Conservation (phyloP, 2,329 filamentous ascomycete genomes). For the Pseudopithomyces chartarum region DNA sequence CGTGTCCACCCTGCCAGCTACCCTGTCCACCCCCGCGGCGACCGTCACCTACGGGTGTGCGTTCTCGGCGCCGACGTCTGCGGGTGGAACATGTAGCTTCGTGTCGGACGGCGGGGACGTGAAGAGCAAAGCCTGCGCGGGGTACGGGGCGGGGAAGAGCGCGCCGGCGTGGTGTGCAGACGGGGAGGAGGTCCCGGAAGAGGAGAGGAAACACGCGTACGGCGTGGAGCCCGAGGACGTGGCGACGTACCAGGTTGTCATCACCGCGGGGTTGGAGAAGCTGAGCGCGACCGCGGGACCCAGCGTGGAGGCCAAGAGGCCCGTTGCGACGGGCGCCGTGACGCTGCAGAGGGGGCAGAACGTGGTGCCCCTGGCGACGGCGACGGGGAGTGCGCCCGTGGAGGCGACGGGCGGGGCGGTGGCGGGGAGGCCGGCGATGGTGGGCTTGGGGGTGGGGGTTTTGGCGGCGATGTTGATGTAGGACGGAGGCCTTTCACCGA, state of each 20-base stretch:
- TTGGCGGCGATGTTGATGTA: slow-evolving; percentile 29
- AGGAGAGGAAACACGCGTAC: slow-evolving; percentile 11
- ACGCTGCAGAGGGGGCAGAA: neutral
- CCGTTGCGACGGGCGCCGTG: neutral
- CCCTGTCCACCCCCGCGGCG: neutral
- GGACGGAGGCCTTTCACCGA: too few species aligned
- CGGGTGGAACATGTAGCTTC: slow-evolving; percentile 6
- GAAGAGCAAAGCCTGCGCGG: slow-evolving; percentile 1
- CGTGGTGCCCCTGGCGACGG: neutral
- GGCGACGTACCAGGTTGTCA: slow-evolving; percentile 25
- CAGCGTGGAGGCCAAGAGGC: slow-evolving; percentile 12
- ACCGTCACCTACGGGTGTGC: slow-evolving; percentile 11
- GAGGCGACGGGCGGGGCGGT: slow-evolving; percentile 12
- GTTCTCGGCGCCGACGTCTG: neutral
- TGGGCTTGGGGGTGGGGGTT: slow-evolving; percentile 34
- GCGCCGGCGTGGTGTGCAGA: slow-evolving; percentile 10
- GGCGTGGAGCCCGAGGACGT: slow-evolving; percentile 17
- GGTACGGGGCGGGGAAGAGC: neutral
- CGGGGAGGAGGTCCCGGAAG: slow-evolving; percentile 14
- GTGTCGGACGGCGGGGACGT: slow-evolving; percentile 4
- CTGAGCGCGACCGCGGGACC: slow-evolving; percentile 28
- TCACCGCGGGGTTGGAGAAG: slow-evolving; percentile 35
- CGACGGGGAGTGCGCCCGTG: neutral
- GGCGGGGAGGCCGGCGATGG: slow-evolving; percentile 26
- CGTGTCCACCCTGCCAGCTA: slow-evolving; percentile 5